phyloP scores from a whole-genome alignment of 768 basidiomycete genomes.

The Chlorophyllum brunneum region DNA sequence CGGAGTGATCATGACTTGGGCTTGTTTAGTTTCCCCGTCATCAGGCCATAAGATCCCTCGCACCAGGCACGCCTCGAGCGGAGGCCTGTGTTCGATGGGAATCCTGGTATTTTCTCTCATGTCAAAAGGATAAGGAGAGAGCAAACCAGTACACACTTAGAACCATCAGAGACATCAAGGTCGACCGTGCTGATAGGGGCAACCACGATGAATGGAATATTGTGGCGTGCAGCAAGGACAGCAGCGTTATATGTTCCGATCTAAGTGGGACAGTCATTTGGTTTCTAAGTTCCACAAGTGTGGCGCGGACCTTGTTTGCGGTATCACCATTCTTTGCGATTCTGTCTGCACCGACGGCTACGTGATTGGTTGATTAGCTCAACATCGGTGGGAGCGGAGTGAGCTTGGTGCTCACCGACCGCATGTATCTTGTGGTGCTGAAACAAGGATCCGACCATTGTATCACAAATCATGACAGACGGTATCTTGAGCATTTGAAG shows the following conservation, averaged over 20 bases:
- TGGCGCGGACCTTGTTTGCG: conserved; percentile 72
- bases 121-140: conserved; percentile 6
- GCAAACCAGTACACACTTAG: conserved; percentile 36
- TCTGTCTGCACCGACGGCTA: conserved; percentile 84
- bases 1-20: conserved; percentile 84
- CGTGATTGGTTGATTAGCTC: neutral
- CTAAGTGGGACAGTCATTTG: conserved; percentile 26
- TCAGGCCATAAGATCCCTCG: conserved; percentile 72
- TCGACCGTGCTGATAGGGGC: conserved; percentile 94
- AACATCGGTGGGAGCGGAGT: conserved; percentile 1
- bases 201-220: conserved; percentile 89
- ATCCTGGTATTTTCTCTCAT: conserved; percentile 39
- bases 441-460: conserved; percentile 95
- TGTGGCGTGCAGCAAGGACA: conserved; percentile 82
- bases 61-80: conserved; percentile 84
- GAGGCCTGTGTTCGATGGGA: conserved; percentile 89
- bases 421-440: conserved; percentile 83
- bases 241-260: conserved; percentile 98
- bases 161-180: conserved; percentile 68
- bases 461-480: conserved; percentile 94
- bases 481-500: conserved; percentile 81
- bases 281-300: neutral
- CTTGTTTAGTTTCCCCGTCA: conserved; percentile 53
- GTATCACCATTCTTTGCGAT: conserved; percentile 94
- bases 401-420: conserved; percentile 49